These are phyloP conservation scores for Agrocybe chaxingu DNA, from an alignment of 768 basidiomycete species.

Conservation along the genomic window DNA sequence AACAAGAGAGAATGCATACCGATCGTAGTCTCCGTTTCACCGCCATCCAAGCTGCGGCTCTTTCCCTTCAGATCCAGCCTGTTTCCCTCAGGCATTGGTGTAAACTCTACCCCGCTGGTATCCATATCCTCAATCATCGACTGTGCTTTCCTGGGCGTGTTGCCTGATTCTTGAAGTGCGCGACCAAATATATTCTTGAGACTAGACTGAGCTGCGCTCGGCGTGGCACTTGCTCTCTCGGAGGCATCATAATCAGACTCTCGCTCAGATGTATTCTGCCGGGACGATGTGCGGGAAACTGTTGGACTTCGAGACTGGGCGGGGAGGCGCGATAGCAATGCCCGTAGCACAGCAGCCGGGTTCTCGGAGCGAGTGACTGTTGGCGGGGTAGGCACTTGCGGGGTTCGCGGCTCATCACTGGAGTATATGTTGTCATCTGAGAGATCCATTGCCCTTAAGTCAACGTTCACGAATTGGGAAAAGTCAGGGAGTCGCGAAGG, in stretches of 20 bases:
- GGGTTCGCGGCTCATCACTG: slow-evolving; percentile 32
- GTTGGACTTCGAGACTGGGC: slow-evolving; percentile 27
- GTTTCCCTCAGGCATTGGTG: slow-evolving; percentile 41
- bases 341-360: slow-evolving; percentile 62
- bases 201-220: slow-evolving; percentile 53
- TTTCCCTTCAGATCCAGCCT: slow-evolving; percentile 45
- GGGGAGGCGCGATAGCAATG: slow-evolving; percentile 52
- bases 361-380: slow-evolving; percentile 25
- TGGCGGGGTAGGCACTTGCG: slow-evolving; percentile 28
- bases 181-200: slow-evolving; percentile 66
- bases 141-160: slow-evolving; percentile 55
- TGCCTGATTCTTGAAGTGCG: slow-evolving; percentile 60
- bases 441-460: slow-evolving; percentile 22
- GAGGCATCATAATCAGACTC: slow-evolving; percentile 61
- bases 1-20: slow-evolving; percentile 37
- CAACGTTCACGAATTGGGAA: slow-evolving; percentile 25
- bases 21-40: slow-evolving; percentile 52
- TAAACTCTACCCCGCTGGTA: slow-evolving; percentile 55
- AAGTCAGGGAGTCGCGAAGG: slow-evolving; percentile 34
- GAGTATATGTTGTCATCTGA: slow-evolving; percentile 23
- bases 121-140: slow-evolving; percentile 54
- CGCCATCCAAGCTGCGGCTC: slow-evolving; percentile 63
- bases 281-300: slow-evolving; percentile 17
- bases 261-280: slow-evolving; percentile 38
- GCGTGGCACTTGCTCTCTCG: slow-evolving; percentile 31